phyloP scores from a whole-genome alignment of 306 rosid species.

The Dicorynia guianensis region DNA sequence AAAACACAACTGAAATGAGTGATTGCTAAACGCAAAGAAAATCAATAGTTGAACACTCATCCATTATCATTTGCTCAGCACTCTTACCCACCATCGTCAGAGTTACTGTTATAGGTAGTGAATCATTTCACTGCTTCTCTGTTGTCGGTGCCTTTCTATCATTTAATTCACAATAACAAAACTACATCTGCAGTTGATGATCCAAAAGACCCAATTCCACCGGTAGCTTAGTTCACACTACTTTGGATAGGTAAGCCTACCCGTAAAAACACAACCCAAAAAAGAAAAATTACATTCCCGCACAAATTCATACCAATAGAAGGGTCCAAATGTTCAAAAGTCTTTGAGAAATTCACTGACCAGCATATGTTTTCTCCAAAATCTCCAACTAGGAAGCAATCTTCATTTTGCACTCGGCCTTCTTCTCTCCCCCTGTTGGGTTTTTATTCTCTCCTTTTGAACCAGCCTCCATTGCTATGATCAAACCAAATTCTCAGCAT shows the following conservation, averaged over 20 bases:
- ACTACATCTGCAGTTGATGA: slow-evolving; percentile 90
- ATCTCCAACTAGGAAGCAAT: slow-evolving; percentile 67
- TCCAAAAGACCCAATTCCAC: slow-evolving; percentile 66
- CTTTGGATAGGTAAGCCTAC: slow-evolving; percentile 66
- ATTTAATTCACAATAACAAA: slow-evolving; percentile 78
- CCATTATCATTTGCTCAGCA: slow-evolving; percentile 48
- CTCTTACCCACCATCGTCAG: slow-evolving; percentile 28
- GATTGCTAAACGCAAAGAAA: no score
- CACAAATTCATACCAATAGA: slow-evolving; percentile 26
- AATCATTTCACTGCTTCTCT: slow-evolving; percentile 47
- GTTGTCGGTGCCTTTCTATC: slow-evolving; percentile 54
- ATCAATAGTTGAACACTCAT: no score
- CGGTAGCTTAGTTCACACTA: slow-evolving; percentile 62
- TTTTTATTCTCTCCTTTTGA: slow-evolving; percentile 65
- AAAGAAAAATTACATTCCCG: slow-evolving; percentile 34
- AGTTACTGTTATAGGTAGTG: slow-evolving; percentile 18
- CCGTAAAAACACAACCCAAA: slow-evolving; percentile 19
- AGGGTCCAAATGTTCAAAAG: neutral
- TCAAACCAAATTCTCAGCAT: no score
- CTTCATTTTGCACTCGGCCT: slow-evolving; percentile 79
- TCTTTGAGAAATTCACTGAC: slow-evolving; percentile 39
- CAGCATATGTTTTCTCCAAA: slow-evolving; percentile 72
- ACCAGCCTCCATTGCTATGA: slow-evolving; percentile 62
- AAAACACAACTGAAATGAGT: neutral
- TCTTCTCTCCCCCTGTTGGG: slow-evolving; percentile 61